phyloP scores from a whole-genome alignment of 169 alveolate species.

The Theileria parva region DNA sequence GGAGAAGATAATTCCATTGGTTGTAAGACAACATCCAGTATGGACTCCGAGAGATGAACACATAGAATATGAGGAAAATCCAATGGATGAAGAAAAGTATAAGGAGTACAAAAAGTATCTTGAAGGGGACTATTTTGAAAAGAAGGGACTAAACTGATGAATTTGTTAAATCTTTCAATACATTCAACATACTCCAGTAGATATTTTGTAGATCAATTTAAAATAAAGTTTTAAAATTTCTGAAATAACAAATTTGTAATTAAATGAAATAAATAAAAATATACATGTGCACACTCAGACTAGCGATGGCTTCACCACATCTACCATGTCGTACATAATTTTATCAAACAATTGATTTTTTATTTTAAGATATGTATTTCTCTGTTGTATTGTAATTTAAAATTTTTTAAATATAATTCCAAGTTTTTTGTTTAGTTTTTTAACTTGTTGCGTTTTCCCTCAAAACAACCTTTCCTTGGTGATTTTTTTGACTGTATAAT shows the following conservation, averaged over 20 bases:
- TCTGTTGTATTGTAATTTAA: not conserved
- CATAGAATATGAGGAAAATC: constrained; percentile 49
- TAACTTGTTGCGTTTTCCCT: not conserved
- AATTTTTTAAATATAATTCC: not conserved
- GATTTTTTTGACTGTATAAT: not conserved
- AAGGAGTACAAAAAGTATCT: not conserved
- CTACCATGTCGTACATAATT: not conserved
- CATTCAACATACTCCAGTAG: not conserved
- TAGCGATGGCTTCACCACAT: not conserved
- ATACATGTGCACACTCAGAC: not conserved
- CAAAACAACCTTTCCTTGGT: not conserved
- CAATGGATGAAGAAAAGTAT: constrained; percentile 13
- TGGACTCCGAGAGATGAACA: constrained; percentile 63
- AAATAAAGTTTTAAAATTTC: not conserved
- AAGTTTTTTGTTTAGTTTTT: not conserved
- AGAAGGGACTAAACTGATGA: not conserved
- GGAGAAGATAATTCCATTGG: constrained; percentile 41
- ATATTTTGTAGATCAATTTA: not conserved
- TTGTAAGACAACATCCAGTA: constrained; percentile 57
- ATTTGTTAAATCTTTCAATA: not conserved
- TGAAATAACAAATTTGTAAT: not conserved
- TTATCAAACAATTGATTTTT: not conserved
- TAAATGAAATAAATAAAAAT: no score
- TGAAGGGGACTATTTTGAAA: not conserved
- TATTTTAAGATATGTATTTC: not conserved